Conservation (phyloP, 139 green algal genomes). For the Choricystis sp. region DNA sequence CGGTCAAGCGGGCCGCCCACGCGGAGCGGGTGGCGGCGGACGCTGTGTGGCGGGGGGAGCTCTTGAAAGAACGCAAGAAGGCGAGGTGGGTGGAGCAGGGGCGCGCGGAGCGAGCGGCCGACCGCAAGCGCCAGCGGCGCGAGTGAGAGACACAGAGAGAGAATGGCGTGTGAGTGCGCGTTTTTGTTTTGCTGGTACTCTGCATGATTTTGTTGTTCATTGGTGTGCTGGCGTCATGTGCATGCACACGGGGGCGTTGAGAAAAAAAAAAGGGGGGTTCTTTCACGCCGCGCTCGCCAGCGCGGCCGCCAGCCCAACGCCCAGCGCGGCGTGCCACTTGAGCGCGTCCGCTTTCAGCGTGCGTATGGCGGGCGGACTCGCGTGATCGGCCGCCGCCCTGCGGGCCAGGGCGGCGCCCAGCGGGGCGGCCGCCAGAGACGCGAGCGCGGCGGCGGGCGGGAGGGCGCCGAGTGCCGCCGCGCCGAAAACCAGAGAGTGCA, state of each 20-base stretch:
- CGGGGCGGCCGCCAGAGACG: no score
- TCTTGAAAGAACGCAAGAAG: conserved; percentile 21
- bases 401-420: neutral
- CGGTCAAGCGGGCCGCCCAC: conserved; percentile 13
- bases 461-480: neutral
- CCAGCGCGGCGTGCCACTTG: neutral
- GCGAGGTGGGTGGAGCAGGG: neutral
- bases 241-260: no score
- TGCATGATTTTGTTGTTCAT: neutral
- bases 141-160: neutral
- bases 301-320: neutral
- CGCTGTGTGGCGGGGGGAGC: conserved; percentile 24
- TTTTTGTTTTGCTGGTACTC: neutral
- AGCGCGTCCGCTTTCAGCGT: neutral
- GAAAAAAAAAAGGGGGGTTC: no score
- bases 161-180: neutral
- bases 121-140: no score
- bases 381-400: neutral
- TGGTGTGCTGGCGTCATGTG: neutral
- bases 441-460: neutral
- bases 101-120: neutral
- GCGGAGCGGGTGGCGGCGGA: conserved; percentile 35
- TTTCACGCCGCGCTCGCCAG: neutral
- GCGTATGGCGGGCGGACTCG: no score
- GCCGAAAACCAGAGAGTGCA: neutral